These are phyloP conservation scores for Vanrija humicola DNA, from an alignment of 1,284 basidiomycete genomes.

Conservation along the genomic window DNA sequence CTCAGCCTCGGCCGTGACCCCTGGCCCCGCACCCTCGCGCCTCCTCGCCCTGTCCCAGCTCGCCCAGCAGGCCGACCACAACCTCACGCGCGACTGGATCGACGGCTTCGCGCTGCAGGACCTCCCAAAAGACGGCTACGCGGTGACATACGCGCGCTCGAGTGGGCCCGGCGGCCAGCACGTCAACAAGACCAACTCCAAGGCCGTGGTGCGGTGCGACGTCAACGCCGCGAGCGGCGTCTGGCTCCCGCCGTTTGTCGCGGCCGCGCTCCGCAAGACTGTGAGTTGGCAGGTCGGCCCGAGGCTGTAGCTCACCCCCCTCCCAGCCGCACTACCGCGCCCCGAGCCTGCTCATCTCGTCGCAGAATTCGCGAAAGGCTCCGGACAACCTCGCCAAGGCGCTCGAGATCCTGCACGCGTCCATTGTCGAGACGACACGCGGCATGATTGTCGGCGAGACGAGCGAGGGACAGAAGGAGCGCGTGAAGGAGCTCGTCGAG, in stretches of 20 bases:
- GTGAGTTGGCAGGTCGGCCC: constrained; percentile 23
- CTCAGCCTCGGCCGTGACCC: not conserved
- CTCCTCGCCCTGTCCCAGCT: constrained; percentile 17
- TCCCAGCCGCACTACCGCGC: constrained; percentile 41
- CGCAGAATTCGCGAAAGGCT: constrained; percentile 36
- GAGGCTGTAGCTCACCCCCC: too few relatives aligned
- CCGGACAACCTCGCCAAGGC: constrained; percentile 33
- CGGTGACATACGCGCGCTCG: constrained; percentile 37
- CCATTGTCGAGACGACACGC: constrained; percentile 27
- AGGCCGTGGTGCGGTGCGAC: constrained; percentile 39
- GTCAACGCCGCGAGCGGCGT: constrained; percentile 22
- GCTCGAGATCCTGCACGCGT: constrained; percentile 27
- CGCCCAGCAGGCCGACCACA: constrained; percentile 21
- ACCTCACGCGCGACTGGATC: constrained; percentile 32
- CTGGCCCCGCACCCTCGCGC: constrained; percentile 1
- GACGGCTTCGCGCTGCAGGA: constrained; percentile 32
- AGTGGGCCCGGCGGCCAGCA: constrained; percentile 49
- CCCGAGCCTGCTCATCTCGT: constrained; percentile 35
- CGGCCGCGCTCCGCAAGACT: constrained; percentile 29
- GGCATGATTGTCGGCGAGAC: constrained; percentile 37
- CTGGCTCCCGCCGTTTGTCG: constrained; percentile 44
- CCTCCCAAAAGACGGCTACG: constrained; percentile 38
- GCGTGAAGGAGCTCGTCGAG: constrained; percentile 26
- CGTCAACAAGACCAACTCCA: constrained; percentile 49
- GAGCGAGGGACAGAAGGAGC: constrained; percentile 29